Base-by-base conservation (phyloP, 202 grass and related monocot species). In the Panicum virgatum region DNA sequence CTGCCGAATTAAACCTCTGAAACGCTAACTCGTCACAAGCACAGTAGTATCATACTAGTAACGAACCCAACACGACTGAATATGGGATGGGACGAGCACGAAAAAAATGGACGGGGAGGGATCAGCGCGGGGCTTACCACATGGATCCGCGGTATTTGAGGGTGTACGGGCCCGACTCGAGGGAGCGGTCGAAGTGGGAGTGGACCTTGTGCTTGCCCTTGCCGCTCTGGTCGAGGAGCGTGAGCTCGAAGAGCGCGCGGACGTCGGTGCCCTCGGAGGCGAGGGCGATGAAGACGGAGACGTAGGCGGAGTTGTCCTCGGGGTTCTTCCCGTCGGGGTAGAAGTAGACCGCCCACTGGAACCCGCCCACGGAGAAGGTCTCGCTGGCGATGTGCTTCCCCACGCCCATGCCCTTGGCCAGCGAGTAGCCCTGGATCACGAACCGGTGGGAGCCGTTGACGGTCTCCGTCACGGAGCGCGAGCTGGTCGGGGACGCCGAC, bases 301-400 rank as follows among this genome's bases (percentile, higher is more conserved):
- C 83, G 76, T 96, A 92, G 11, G 71, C 76, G 32, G 87, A 87
- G 53, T 90, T 88, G 78, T 86, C 79, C 64, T 83, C 84, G 56
- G 89, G 83, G 66, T 95, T 98, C 87, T 96, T 98, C 36, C 96
- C 96, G 79, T 91, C 92, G 22, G 96, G 96, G 57, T 98, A 98
- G 77, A 94, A 95, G 89, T 92, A 95, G 82, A 98, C 79, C 30
- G 96, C 92, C 96, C 96, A 98, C 83, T 98, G 86, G 92, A 90
- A 92, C 0, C 87, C 92, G 0, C 96, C 92, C 0, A 91, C 89
- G 23, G 86, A 50, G 72, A 98, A 98, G 85, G 76, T 90, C 62
- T 89, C 90, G 90, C 92, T 93, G 8, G 90, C 91, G 63, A 95
- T 88, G 87, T 91, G 89, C 85, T 84, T 91, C 0, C 96, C 92